Evolutionary conservation across 768 basidiomycete genomes (phyloP).

Genomic region (Trichaptum fuscoviolaceum): DNA sequence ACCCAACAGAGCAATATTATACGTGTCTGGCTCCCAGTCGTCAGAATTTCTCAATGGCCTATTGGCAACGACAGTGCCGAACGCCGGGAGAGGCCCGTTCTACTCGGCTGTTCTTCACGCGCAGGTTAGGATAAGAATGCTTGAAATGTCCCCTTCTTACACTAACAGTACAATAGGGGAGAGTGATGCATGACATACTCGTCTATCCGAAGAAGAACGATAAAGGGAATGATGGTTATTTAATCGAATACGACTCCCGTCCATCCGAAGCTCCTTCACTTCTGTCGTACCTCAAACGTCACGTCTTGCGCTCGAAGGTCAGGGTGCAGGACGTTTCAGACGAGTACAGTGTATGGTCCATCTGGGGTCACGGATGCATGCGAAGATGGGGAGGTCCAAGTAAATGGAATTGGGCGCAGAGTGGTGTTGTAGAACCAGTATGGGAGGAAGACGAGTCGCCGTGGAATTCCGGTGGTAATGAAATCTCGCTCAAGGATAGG

Average conservation of each 20-base stretch:
- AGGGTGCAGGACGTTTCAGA: constrained; percentile 72
- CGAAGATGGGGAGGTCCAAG: constrained; percentile 34
- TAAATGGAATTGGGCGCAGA: constrained; percentile 53
- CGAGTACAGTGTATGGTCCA: constrained; percentile 76
- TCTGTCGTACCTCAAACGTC: constrained; percentile 70
- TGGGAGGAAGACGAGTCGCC: constrained; percentile 43
- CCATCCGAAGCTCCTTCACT: constrained; percentile 57
- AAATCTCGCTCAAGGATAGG: constrained; percentile 52
- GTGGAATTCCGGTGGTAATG: constrained; percentile 58
- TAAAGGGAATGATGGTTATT: constrained; percentile 45
- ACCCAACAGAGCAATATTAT: constrained; percentile 60
- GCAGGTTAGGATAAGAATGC: constrained; percentile 44
- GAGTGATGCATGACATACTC: constrained; percentile 86
- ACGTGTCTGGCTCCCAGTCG: constrained; percentile 77
- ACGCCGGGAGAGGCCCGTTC: constrained; percentile 43
- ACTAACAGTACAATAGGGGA: constrained; percentile 49
- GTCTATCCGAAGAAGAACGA: constrained; percentile 56
- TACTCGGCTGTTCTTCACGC: constrained; percentile 77
- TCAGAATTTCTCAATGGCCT: constrained; percentile 80
- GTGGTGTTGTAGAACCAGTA: constrained; percentile 72
- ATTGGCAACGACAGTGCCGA: constrained; percentile 45
- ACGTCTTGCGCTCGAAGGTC: constrained; percentile 85
- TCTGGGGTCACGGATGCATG: constrained; percentile 57
- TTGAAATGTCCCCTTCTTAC: constrained; percentile 7
- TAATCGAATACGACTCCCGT: constrained; percentile 68